These are phyloP conservation scores for Sporothrix pseudoabietina DNA, from an alignment of 2,329 filamentous ascomycete genomes.

Conservation along the genomic window DNA sequence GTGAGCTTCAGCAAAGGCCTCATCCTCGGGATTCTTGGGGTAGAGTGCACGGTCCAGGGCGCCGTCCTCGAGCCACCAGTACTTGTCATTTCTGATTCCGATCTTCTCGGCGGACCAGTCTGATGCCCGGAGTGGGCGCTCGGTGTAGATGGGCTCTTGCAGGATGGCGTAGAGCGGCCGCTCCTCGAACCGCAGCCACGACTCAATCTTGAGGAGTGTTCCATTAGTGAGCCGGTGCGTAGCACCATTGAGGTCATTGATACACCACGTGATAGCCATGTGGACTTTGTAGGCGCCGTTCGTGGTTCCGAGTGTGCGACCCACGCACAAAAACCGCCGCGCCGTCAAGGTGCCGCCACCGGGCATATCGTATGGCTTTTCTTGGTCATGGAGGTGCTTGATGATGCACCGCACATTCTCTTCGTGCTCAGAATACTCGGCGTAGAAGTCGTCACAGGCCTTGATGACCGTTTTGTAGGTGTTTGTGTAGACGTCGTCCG, in stretches of 20 bases:
- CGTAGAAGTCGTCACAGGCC: slow-evolving; percentile 66
- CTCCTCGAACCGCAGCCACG: slow-evolving; percentile 34
- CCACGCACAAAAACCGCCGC: slow-evolving; percentile 33
- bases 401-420: slow-evolving; percentile 32
- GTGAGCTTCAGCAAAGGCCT: not conserved
- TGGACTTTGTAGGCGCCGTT: slow-evolving; percentile 27
- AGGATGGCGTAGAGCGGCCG: slow-evolving; percentile 36
- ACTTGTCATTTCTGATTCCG: slow-evolving; percentile 7
- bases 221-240: not conserved
- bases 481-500: slow-evolving; percentile 63
- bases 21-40: not conserved
- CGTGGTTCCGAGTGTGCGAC: slow-evolving; percentile 33
- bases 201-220: slow-evolving; percentile 21
- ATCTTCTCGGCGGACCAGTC: slow-evolving; percentile 34
- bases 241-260: not conserved
- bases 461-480: slow-evolving; percentile 60
- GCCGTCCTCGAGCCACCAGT: slow-evolving; percentile 32
- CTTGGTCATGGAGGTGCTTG: not conserved
- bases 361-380: slow-evolving; percentile 15
- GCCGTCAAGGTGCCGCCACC: slow-evolving; percentile 29
- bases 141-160: slow-evolving; percentile 36
- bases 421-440: slow-evolving; percentile 66
- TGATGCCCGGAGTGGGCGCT: not conserved
- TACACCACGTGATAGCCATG: slow-evolving; percentile 1
- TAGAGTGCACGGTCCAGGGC: not conserved